Conservation (phyloP, 2,329 filamentous ascomycete species). For the Hymenoscyphus albidus region DNA sequence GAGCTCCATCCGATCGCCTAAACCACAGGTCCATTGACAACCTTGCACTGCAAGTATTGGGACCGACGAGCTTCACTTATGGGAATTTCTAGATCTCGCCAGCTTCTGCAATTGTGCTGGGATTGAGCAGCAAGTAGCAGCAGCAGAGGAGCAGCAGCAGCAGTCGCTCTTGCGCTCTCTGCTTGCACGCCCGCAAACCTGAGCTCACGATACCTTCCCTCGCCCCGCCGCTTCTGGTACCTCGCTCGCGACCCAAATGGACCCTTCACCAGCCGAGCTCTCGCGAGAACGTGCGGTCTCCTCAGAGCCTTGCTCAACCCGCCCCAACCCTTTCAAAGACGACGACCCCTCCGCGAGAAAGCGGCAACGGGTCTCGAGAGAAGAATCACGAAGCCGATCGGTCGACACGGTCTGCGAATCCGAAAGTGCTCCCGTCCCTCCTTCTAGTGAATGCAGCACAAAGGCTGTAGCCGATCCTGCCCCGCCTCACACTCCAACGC, state of each 20-base stretch:
- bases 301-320: constrained; percentile 59
- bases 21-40: constrained; percentile 9
- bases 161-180: constrained; percentile 24
- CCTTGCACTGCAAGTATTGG: not conserved
- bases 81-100: not conserved
- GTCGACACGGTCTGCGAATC: constrained; percentile 37
- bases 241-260: constrained; percentile 37
- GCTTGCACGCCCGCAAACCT: constrained; percentile 22
- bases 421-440: constrained; percentile 20
- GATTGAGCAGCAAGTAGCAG: constrained; percentile 5
- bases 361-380: constrained; percentile 57
- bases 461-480: constrained; percentile 35
- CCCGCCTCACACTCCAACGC: constrained; percentile 31
- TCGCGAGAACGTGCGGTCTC: constrained; percentile 56
- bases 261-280: constrained; percentile 33
- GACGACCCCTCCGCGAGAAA: constrained; percentile 50
- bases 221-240: constrained; percentile 46
- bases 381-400: constrained; percentile 52
- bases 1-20: constrained; percentile 5
- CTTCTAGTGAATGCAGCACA: constrained; percentile 27
- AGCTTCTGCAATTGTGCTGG: constrained; percentile 19
- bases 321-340: constrained; percentile 61
- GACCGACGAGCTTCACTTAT: not conserved
- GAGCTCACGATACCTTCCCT: constrained; percentile 9
- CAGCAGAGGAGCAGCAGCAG: not conserved